Evolutionary conservation across 2,329 filamentous ascomycete species (phyloP), one percentile per base, ranked within the genome.

Genomic region (Fonsecaea pugnacius): DNA sequence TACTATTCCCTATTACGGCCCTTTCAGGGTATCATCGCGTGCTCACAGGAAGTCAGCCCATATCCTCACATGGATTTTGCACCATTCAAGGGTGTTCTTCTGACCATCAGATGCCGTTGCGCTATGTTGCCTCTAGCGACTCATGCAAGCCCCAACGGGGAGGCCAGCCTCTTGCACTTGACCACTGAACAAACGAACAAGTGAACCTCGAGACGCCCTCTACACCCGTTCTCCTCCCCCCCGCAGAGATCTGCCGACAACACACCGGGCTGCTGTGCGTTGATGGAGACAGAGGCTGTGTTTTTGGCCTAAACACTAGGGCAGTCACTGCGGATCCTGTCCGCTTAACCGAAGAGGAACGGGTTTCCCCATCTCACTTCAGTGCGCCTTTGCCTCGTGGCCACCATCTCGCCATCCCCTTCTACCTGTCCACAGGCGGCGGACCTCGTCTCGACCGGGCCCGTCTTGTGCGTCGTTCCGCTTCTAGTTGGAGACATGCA

Each of bases 11-110:
- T 52, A 33, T 32, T 10, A 12, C 30, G n/a, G n/a, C 14, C 36
- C 27, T 4, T 30, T 30, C 18, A 51, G 38, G 21, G 57, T 56
- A 18, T 24, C 58, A 64, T 64, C 62, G 57, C 58, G 51, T 64
- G 52, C 52, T 57, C 30, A 36, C 18, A n/a, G 57, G 1, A 24
- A 18, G 27, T n/a, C 51, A 21, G n/a, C 51, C 32, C 58, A 60
- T 40, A 4, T 43, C 43, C 48, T 38, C 38, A 21, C 30, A n/a
- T 54, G n/a, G 27, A 10, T 16, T 10, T 24, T 60, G 40, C 38
- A 46, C 53, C 53, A 52, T 63, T 43, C 53, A 58, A 35, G 53
- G 53, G 43, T 30, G 12, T 21, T 12, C 21, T 52, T 21, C n/a
- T 51, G 16, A 14, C 18, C 30, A 51, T 40, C 21, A 27, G 40